Base-by-base conservation (phyloP, 208 protist genomes). In the Crithidia sp. region DNA sequence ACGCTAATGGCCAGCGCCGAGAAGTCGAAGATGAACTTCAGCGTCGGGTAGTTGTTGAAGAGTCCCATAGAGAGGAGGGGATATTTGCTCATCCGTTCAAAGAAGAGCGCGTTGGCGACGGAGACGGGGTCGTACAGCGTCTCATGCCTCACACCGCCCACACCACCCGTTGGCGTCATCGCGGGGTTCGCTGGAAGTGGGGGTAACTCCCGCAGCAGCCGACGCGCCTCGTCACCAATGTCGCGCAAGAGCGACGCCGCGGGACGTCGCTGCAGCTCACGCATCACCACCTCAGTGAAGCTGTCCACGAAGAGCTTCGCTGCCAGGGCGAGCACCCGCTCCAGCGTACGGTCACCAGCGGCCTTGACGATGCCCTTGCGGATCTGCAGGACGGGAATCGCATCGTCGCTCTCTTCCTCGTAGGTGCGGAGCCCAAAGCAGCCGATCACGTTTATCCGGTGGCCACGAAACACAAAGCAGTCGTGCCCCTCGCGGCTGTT, bases 1-100 rank as follows among this genome's bases (percentile, higher is more conserved):
- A 68, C 57, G 67, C 67, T 68, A 61, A 66, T 45, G n/a, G 39
- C 64, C 19, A 90, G 66, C 45, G 83, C 86, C 2, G 77, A 64
- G 43, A 85, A 85, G 71, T 93, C 88, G 55, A 84, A 89, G 49
- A 93, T 53, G 58, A 90, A 90, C 75, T 90, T 93, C 2, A 93
- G 74, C 2, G 82, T 82, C 0, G 85, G 88, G 74, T 90, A 93
- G 70, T 82, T 93, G 67, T 93, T 93, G 79, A 84, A 93, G 65
- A 69, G 66, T 10, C 80, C 76, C 2, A 72, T 52, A 43, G 82
- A 64, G 13, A 84, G 28, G 50, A 93, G 45, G 6, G 77, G 62
- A 14, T 82, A 54, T 12, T 70, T 68, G 6, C 54, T 60, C 12
- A 84, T 14, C 17, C 82, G 82, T 52, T 81, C 76, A 17, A 67